Evolutionary conservation across 139 green algal genomes (phyloP), one percentile per base, ranked within the genome.

Genomic region (Chlamydomonas urium): DNA sequence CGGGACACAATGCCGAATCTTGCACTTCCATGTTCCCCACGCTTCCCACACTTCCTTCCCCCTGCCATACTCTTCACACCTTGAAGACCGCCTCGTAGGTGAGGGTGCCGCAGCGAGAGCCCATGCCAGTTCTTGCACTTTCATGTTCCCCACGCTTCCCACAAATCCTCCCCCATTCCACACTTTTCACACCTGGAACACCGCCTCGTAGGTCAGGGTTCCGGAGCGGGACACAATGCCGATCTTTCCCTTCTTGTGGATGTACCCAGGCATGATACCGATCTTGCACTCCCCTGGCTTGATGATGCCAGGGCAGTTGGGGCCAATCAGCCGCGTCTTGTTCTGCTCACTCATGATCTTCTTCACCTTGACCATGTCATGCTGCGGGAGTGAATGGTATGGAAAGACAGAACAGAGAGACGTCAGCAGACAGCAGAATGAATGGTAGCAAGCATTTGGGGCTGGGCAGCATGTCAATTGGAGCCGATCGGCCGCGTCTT

Each of bases 221-320:
- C 95, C 95, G 10, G 92, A 98, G 21, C 95, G 84, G 0, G 94
- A 98, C 31, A 99, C 95, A 26, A 99, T 90, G 69, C 95, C 95
- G 37, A 99, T 96, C 65, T 90, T 92, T 1, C 92, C 93, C 3
- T 87, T 88, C 36, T 84, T 93, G 84, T 99, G 95, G 78, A 99
- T 99, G 88, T 99, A 99, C n/a, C 95, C 88, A 47, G 93, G 93
- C 93, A 98, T 98, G 88, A 99, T 99, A 36, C 95, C 95, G 45
- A 99, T 98, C 84, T 99, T 99, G 87, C 94, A 98, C 76, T 98
- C 95, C 2, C 92, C 95, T 28, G 95, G 95, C 85, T 97, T 97
- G 86, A 97, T 97, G 82, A 97, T 96, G 62, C 95, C 95, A 0
- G 95, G 95, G 83, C 95, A 99, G 80, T 99, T 99, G 72, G 95